Evolutionary conservation across 31 red algal species (phyloP).

Genomic region (Bonnemaisonia californica): DNA sequence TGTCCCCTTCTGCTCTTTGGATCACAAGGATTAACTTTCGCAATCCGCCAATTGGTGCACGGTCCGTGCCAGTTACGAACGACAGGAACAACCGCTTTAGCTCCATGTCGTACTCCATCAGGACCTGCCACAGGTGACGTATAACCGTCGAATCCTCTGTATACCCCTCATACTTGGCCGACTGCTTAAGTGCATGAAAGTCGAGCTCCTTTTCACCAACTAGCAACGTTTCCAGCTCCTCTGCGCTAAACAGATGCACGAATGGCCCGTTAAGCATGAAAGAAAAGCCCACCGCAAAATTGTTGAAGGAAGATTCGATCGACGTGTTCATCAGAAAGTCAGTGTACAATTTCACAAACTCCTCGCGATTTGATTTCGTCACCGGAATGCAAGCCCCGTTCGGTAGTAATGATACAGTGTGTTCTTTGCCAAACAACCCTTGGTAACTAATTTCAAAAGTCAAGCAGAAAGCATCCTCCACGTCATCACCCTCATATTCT

Average conservation of each 20-base stretch:
- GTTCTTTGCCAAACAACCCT: conserved; percentile 72
- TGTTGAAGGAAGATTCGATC: conserved; percentile 67
- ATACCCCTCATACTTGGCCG: conserved; percentile 87
- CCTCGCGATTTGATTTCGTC: conserved; percentile 74
- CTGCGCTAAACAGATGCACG: conserved; percentile 65
- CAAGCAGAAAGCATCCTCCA: conserved; percentile 77
- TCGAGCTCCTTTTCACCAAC: conserved; percentile 85
- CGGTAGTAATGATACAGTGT: conserved; percentile 60
- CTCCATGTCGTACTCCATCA: conserved; percentile 67
- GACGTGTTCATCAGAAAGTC: conserved; percentile 84
- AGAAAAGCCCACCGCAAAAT: conserved; percentile 85
- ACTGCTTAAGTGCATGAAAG: conserved; percentile 65
- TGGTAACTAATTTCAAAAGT: conserved; percentile 77
- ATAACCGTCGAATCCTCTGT: conserved; percentile 49
- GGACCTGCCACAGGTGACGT: conserved; percentile 84
- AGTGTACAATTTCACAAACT: conserved; percentile 68
- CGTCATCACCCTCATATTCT: conserved; percentile 81
- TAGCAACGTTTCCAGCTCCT: conserved; percentile 87
- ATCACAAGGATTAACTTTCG: conserved; percentile 79
- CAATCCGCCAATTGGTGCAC: conserved; percentile 90
- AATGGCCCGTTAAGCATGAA: conserved; percentile 74
- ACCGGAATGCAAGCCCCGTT: conserved; percentile 66
- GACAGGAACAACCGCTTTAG: conserved; percentile 69
- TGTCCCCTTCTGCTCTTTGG: conserved; percentile 83
- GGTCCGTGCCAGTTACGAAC: conserved; percentile 93